Percentiles rank a stretch among this genome's conserved stretches.
phyloP scores from a whole-genome alignment of 1,139 yeast genomes.

The Sugiyamaella neomexicana region DNA sequence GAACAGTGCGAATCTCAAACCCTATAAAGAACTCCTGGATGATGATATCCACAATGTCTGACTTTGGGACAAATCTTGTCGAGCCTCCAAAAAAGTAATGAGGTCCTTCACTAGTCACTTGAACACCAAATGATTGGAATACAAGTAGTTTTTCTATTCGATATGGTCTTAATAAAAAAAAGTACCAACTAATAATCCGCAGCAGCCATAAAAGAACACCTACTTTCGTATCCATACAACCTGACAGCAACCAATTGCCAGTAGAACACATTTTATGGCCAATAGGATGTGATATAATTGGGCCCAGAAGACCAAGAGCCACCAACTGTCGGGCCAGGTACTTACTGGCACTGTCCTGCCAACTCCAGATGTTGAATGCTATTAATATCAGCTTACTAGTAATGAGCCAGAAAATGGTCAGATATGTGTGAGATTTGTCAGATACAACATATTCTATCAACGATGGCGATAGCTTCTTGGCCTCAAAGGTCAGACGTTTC shows the following conservation, averaged over 20 bases:
- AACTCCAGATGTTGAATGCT: slow-evolving; percentile 18
- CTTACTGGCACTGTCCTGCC: slow-evolving; percentile 11
- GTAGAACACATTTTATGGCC: neutral
- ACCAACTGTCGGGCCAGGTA: neutral
- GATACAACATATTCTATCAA: slow-evolving; percentile 27
- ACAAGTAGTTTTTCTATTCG: slow-evolving; percentile 32
- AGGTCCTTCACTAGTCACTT: slow-evolving; percentile 31
- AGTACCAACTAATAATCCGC: slow-evolving; percentile 4
- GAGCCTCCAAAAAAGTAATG: slow-evolving; percentile 26
- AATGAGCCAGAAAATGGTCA: neutral
- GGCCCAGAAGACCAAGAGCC: too few species aligned
- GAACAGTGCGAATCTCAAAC: slow-evolving; percentile 54
- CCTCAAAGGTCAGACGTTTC: slow-evolving; percentile 12
- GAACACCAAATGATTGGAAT: slow-evolving; percentile 37
- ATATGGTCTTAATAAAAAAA: slow-evolving; percentile 23
- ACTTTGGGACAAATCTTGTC: slow-evolving; percentile 48
- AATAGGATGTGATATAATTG: too few species aligned
- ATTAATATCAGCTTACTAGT: slow-evolving; percentile 7
- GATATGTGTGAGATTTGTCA: neutral
- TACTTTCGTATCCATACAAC: slow-evolving; percentile 4
- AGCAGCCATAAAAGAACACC: slow-evolving; percentile 9
- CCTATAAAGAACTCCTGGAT: slow-evolving; percentile 61
- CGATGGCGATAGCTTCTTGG: slow-evolving; percentile 30
- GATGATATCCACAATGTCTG: slow-evolving; percentile 54
- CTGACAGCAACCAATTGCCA: slow-evolving; percentile 10